These are phyloP conservation scores for Starmerella sirachaensis DNA, from an alignment of 805 yeast species.

Conservation along the genomic window DNA sequence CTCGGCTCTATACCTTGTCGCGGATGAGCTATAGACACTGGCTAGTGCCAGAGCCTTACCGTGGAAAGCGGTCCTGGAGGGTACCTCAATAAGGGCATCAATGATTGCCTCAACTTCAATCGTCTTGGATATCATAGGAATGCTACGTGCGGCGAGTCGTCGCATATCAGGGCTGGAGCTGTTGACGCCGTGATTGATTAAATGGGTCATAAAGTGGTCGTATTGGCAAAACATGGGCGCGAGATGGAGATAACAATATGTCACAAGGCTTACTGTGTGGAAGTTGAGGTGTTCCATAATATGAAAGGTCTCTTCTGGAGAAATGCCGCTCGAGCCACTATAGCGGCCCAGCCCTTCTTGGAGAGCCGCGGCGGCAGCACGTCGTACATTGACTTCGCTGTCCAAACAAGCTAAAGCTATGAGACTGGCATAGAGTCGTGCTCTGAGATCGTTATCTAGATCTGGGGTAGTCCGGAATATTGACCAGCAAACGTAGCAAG, in stretches of 20 bases:
- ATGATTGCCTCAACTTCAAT: not conserved
- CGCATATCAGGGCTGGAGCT: conserved; percentile 35
- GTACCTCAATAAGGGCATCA: not conserved
- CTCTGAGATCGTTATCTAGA: conserved; percentile 15
- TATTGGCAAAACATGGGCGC: conserved; percentile 24
- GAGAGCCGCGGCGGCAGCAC: conserved; percentile 76
- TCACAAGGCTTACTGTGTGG: conserved; percentile 35
- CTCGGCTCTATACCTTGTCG: not conserved
- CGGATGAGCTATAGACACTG: not conserved
- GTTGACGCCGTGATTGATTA: conserved; percentile 28
- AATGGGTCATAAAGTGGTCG: conserved; percentile 21
- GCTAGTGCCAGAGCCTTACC: conserved; percentile 16
- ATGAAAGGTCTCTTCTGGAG: conserved; percentile 21
- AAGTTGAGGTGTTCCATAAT: conserved; percentile 52
- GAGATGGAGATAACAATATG: conserved; percentile 32
- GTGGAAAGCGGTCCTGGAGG: conserved; percentile 3
- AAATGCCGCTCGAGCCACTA: conserved; percentile 38
- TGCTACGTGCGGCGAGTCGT: conserved; percentile 33
- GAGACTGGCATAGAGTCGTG: conserved; percentile 30
- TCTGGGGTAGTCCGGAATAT: conserved; percentile 35
- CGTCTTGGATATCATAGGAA: conserved; percentile 19
- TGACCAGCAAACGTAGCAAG: conserved; percentile 80
- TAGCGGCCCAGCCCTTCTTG: conserved; percentile 79
- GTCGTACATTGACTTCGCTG: conserved; percentile 55
- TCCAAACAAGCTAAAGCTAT: conserved; percentile 54